Evolutionary conservation across 2,329 filamentous ascomycete genomes (phyloP), one percentile per base, ranked within the genome.

Genomic region (Alternaria sp.): DNA sequence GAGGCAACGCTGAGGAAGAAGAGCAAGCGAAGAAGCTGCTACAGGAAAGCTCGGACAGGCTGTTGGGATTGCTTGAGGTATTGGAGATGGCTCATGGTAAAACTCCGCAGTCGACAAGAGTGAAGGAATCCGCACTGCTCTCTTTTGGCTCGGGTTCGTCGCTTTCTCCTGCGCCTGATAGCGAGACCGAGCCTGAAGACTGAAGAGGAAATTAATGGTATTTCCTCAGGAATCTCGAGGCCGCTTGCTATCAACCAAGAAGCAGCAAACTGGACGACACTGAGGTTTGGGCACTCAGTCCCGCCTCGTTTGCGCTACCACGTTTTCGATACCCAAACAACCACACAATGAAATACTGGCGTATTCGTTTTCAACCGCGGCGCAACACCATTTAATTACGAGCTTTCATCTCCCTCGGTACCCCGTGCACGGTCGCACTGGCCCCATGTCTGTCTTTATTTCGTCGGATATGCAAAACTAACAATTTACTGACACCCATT

Each of bases 1-100:
- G 78, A 63, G 80, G 74, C 0, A 78, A 75, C 46, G 66, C 66
- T 11, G 62, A 68, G 5, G 77, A 78, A 44, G 81, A 83, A 56
- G 74, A 75, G n/a, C 71, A 79, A 23, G 79, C 77, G 4, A 74
- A 74, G 46, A 60, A 59, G 7, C 50, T 80, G 5, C 59, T 84
- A 66, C 66, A 77, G 30, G 70, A 69, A 13, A 81, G 74, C 59
- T 76, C 76, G 10, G 66, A 72, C 47, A 70, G 81, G 57, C 69
- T 84, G 6, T 58, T 73, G 10, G 70, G 75, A 3, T 57, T 81
- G 32, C 30, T 80, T n/a, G 74, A 80, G n/a, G 26, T 78, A 5
- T 46, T 80, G 40, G 73, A 78, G 50, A 68, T 77, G 9, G 47
- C 63, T 5, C 57, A 58, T 4, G 69, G 62, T 6, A 66, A 61